Evolutionary conservation across 2,329 filamentous ascomycete species (phyloP), one percentile per base, ranked within the genome.

Genomic region (Paraphaeosphaeria minitans): DNA sequence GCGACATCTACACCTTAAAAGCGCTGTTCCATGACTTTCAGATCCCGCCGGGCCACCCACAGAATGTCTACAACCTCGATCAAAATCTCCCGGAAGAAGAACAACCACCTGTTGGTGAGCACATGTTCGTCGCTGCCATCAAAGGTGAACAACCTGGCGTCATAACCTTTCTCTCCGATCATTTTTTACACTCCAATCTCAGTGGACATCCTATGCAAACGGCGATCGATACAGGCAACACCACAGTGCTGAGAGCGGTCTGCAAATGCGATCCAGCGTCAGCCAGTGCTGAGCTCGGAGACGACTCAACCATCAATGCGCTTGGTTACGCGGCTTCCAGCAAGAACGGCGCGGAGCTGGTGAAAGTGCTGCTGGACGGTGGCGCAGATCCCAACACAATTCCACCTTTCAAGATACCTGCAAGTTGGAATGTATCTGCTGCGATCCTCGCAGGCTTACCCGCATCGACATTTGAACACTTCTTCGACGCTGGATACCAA

Each of bases 311-410:
- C 12, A 29, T 59, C 27, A 55, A 52, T 33, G 47, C 53, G 9
- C 46, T 59, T 12, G 57, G 57, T 1, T 56, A 59, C 24, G 57
- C 57, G 14, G 33, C 33, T 4, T 59, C 57, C 31, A 47, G 47
- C 19, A 21, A 16, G 21, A 56, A 59, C 10, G 47, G 47, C n/a
- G 56, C 45, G 19, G 46, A 48, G 39, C 45, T 60, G 19, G 31
- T 60, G 21, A 60, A 57, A 52, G 53, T 53, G 45, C 31, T 60
- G 7, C 58, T 60, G 35, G 55, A 60, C n/a, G 55, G 55, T 39
- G 58, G 58, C 27, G 58, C 58, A 12, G 55, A 60, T 16, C 54
- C 58, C 33, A 59, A 56, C 16, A 21, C 37, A 13, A 24, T 27
- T 4, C 57, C 57, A n/a, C 57, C 57, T 21, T 56, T 55, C 46